Evolutionary conservation across 495 filamentous ascomycete genomes (phyloP).

Genomic region (Annulohypoxylon moriforme): DNA sequence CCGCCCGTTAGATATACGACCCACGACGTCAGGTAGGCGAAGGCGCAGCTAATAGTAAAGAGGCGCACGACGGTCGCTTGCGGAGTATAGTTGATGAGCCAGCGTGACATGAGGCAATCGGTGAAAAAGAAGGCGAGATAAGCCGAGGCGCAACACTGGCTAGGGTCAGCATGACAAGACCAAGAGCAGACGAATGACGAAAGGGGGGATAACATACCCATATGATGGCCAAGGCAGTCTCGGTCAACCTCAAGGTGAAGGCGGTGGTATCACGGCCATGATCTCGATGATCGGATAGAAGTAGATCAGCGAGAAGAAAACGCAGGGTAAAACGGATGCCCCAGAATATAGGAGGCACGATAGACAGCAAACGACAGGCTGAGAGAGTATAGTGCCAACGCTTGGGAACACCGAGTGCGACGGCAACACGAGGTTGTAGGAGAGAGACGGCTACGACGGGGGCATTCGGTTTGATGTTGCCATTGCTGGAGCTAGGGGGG

Average conservation of each 20-base stretch:
- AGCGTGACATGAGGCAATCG: slow-evolving; percentile 92
- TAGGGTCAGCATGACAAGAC: neutral
- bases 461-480: slow-evolving; percentile 25
- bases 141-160: slow-evolving; percentile 80
- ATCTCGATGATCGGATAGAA: slow-evolving; percentile 26
- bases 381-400: slow-evolving; percentile 60
- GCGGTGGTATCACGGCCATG: slow-evolving; percentile 39
- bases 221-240: slow-evolving; percentile 82
- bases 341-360: slow-evolving; percentile 57
- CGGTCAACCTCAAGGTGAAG: slow-evolving; percentile 69
- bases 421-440: slow-evolving; percentile 63
- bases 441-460: slow-evolving; percentile 56
- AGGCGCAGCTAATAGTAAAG: slow-evolving; percentile 79
- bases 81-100: slow-evolving; percentile 90
- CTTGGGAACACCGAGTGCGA: slow-evolving; percentile 59
- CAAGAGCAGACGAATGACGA: neutral
- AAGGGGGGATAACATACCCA: slow-evolving; percentile 70
- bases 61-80: slow-evolving; percentile 86
- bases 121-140: slow-evolving; percentile 92
- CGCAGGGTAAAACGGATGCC: slow-evolving; percentile 59
- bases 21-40: slow-evolving; percentile 84
- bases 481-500: slow-evolving; percentile 23
- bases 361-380: slow-evolving; percentile 57
- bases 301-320: slow-evolving; percentile 52
- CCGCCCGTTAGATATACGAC: slow-evolving; percentile 80